Conservation (phyloP, 257 asterid genomes). For the Scutellaria baicalensis region DNA sequence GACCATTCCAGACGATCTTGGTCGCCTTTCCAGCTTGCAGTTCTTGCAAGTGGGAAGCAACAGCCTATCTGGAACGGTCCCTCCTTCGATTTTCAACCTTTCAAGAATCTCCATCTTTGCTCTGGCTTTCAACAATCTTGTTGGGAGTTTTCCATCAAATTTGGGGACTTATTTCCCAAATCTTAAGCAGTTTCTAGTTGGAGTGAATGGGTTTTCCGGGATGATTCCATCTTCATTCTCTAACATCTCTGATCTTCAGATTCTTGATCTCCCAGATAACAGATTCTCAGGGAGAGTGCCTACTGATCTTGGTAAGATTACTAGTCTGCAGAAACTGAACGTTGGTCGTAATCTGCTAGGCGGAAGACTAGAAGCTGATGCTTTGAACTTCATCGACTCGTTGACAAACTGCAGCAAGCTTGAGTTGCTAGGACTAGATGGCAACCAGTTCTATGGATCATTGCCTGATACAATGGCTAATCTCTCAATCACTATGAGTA, state of each 20-base stretch:
- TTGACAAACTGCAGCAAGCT: slow-evolving; percentile 10
- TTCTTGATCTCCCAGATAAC: slow-evolving; percentile 5
- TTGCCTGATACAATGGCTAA: slow-evolving; percentile 10
- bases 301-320: background rate
- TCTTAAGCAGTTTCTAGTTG: slow-evolving; percentile 4
- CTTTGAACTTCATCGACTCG: background rate
- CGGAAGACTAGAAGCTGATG: background rate
- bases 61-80: background rate
- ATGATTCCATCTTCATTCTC: slow-evolving; percentile 8
- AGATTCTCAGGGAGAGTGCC: slow-evolving; percentile 4
- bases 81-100: slow-evolving; percentile 18
- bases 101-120: background rate
- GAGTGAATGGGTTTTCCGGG: slow-evolving; percentile 1
- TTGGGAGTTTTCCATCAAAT: slow-evolving; percentile 9
- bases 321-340: background rate
- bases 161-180: background rate
- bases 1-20: slow-evolving; percentile 6
- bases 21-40: slow-evolving; percentile 9
- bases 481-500: slow-evolving; percentile 8
- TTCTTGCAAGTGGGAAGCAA: background rate
- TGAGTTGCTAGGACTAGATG: background rate
- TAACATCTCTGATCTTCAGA: slow-evolving; percentile 3
- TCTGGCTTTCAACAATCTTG: slow-evolving; percentile 4
- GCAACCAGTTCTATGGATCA: slow-evolving; percentile 6
- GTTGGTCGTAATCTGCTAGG: slow-evolving; percentile 7